Percentiles rank a stretch among this genome's conserved stretches.
These are phyloP conservation scores for Penicillium sp. DNA, from an alignment of 2,329 filamentous ascomycete species.

Conservation along the genomic window DNA sequence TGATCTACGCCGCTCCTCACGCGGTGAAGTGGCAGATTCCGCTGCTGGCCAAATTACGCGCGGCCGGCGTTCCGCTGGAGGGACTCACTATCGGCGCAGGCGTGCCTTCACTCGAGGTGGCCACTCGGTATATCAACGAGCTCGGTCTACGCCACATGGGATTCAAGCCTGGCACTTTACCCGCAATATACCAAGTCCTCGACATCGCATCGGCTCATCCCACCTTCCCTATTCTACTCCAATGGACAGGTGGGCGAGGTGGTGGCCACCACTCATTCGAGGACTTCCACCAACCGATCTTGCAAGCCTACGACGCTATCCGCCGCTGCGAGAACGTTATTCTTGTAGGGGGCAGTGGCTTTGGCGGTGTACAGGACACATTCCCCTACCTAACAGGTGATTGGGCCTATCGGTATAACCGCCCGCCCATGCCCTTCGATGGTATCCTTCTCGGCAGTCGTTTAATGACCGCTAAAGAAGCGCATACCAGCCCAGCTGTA, in stretches of 20 bases:
- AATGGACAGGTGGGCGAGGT: slow-evolving; percentile 91
- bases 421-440: slow-evolving; percentile 78
- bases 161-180: slow-evolving; percentile 87
- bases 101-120: slow-evolving; percentile 88
- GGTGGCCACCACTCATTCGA: slow-evolving; percentile 93
- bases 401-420: too few species aligned
- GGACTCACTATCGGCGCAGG: slow-evolving; percentile 87
- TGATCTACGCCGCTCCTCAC: slow-evolving; percentile 86
- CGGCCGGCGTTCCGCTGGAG: slow-evolving; percentile 41
- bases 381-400: slow-evolving; percentile 83
- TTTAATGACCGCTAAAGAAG: slow-evolving; percentile 92
- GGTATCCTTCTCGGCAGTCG: slow-evolving; percentile 86
- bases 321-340: slow-evolving; percentile 59
- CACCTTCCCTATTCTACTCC: slow-evolving; percentile 80
- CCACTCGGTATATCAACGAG: slow-evolving; percentile 89
- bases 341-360: slow-evolving; percentile 83
- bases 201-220: slow-evolving; percentile 92
- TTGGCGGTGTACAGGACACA: slow-evolving; percentile 83
- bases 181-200: slow-evolving; percentile 75
- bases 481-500: slow-evolving; percentile 56
- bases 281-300: slow-evolving; percentile 87
- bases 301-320: slow-evolving; percentile 57
- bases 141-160: slow-evolving; percentile 87
- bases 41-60: slow-evolving; percentile 63
- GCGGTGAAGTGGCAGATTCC: slow-evolving; percentile 93